Percentiles rank a stretch among this genome's conserved stretches.
Conservation (phyloP, 345 rosid genomes). For the Heritiera fomes region DNA sequence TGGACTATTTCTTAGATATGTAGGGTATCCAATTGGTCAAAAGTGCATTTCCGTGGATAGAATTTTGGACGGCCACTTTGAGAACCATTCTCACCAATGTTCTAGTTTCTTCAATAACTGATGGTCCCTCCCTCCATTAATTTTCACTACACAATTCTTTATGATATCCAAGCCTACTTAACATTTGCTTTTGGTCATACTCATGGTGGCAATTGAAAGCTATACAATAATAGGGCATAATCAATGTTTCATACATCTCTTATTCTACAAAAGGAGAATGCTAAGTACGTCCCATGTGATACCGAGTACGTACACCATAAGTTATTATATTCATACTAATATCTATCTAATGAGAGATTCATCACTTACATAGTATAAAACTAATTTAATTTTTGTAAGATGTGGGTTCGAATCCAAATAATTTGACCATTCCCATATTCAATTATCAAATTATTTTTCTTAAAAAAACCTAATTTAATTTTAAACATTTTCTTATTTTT, state of each 20-base stretch:
- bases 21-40: constrained; percentile 37
- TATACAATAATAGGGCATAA: not conserved
- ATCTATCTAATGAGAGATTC: too few species aligned
- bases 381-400: too few species aligned
- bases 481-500: too few species aligned
- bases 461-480: too few species aligned
- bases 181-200: not conserved
- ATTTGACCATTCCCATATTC: too few species aligned
- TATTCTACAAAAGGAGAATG: not conserved
- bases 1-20: not conserved
- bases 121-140: constrained; percentile 2
- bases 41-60: constrained; percentile 27
- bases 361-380: too few species aligned
- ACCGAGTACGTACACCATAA: not conserved
- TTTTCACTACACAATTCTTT: not conserved
- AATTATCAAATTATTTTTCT: too few species aligned
- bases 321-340: too few species aligned
- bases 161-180: not conserved
- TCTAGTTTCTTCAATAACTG: not conserved
- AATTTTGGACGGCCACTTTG: constrained; percentile 30
- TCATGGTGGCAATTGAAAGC: not conserved
- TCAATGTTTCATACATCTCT: not conserved
- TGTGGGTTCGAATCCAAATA: too few species aligned
- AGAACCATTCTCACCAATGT: not conserved
- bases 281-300: not conserved